Conservation (phyloP, 2,329 filamentous ascomycete species). For the Apiospora rasikravindrae region DNA sequence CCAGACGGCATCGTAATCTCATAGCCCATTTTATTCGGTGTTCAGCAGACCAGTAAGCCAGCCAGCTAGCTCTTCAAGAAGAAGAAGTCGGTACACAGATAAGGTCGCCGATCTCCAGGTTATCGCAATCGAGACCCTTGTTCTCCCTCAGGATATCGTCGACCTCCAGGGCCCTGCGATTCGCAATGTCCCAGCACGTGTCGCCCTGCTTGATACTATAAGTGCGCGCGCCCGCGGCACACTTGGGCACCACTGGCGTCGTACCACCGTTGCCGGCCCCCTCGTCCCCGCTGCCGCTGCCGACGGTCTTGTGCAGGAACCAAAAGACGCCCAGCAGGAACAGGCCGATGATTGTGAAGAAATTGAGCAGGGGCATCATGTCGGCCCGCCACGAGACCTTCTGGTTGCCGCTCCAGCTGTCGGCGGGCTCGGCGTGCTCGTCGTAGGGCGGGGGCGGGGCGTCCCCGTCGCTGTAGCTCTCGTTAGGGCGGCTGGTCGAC, state of each 20-base stretch:
- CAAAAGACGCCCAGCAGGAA: constrained; percentile 57
- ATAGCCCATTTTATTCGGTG: background rate
- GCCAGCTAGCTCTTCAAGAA: background rate
- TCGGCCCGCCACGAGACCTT: constrained; percentile 55
- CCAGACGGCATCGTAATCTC: background rate
- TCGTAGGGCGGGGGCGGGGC: constrained; percentile 29
- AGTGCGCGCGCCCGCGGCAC: constrained; percentile 37
- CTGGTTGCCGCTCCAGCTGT: constrained; percentile 21
- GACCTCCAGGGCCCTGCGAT: constrained; percentile 48
- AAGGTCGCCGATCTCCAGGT: constrained; percentile 45
- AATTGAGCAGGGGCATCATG: constrained; percentile 62
- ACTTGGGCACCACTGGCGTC: constrained; percentile 28
- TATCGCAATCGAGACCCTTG: constrained; percentile 52
- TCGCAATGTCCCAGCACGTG: constrained; percentile 59
- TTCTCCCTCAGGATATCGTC: constrained; percentile 54
- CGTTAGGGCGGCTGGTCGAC: constrained; percentile 8
- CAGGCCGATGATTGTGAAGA: constrained; percentile 58
- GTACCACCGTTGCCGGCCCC: constrained; percentile 9
- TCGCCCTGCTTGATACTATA: constrained; percentile 53
- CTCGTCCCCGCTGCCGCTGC: constrained; percentile 25
- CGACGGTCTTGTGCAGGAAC: constrained; percentile 46
- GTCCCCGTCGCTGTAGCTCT: constrained; percentile 26
- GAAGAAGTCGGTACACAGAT: constrained; percentile 50
- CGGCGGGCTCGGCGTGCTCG: background rate
- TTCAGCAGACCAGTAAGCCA: background rate